These are phyloP conservation scores for Hypomontagnella submonticulosa DNA, from an alignment of 495 filamentous ascomycete species.

Conservation along the genomic window DNA sequence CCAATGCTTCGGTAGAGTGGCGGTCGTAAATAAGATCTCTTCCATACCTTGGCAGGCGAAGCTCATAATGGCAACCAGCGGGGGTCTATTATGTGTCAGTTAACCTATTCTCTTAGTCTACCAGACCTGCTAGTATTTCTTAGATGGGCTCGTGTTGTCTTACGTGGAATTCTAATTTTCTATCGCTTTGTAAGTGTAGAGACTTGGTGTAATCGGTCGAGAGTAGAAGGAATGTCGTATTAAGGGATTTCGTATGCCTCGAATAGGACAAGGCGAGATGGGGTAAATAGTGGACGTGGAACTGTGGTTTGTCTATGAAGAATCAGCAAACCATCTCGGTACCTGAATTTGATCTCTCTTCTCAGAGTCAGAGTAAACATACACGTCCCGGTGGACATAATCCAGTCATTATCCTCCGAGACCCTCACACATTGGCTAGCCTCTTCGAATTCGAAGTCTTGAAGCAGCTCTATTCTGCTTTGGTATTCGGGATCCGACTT, in stretches of 20 bases:
- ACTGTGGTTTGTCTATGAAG: slow-evolving; percentile 84
- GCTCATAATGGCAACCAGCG: slow-evolving; percentile 85
- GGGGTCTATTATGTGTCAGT: slow-evolving; percentile 63
- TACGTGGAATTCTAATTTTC: slow-evolving; percentile 88
- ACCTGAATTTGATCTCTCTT: slow-evolving; percentile 64
- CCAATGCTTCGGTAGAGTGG: slow-evolving; percentile 83
- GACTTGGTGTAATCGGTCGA: slow-evolving; percentile 96
- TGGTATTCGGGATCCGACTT: slow-evolving; percentile 94
- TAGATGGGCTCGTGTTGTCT: slow-evolving; percentile 1
- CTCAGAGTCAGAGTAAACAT: slow-evolving; percentile 25
- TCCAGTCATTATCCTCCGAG: slow-evolving; percentile 97
- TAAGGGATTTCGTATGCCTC: slow-evolving; percentile 92
- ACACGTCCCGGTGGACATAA: slow-evolving; percentile 90
- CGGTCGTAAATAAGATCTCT: slow-evolving; percentile 88
- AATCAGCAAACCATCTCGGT: background rate
- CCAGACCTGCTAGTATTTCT: background rate
- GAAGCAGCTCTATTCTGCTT: slow-evolving; percentile 92
- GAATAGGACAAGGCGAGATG: slow-evolving; percentile 93
- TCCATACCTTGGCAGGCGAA: slow-evolving; percentile 90
- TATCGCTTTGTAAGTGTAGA: slow-evolving; percentile 90
- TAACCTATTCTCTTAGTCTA: background rate
- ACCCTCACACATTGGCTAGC: slow-evolving; percentile 91
- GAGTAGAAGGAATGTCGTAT: slow-evolving; percentile 91
- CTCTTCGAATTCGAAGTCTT: slow-evolving; percentile 99
- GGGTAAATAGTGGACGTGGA: slow-evolving; percentile 93